Base-by-base conservation (phyloP, 208 protist species). In the Novymonas esmeraldas region DNA sequence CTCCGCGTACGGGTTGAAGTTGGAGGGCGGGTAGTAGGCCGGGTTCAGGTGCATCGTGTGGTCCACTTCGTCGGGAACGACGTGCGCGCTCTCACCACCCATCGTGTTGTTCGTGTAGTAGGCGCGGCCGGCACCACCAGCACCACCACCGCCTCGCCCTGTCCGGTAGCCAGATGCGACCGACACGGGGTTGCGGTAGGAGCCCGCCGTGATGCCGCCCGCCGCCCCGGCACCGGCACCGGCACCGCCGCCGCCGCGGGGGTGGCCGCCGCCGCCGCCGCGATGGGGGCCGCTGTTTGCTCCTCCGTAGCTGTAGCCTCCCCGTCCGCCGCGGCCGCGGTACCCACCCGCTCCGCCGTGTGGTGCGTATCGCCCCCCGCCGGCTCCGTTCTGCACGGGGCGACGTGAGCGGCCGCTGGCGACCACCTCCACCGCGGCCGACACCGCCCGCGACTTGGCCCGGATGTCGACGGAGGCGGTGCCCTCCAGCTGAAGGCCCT, bases 1-100 rank as follows among this genome's bases (percentile, higher is more conserved):
- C 28, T 74, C 52, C 28, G 68, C 68, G 39, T 74, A 74, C 29
- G 68, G 68, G 51, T 74, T 74, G 44, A 74, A 66, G 57, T 73
- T 65, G 24, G 67, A 73, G 57, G 49, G 20, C 28, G 41, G 34
- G 41, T 63, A 49, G 59, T 60, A 66, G 33, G n/a, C 22, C 10
- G 9, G n/a, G 66, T 60, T 64, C 29, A 46, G 42, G 57, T 65
- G 41, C 39, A 22, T 41, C 45, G 31, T 20, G 33, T 16, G 22
- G 26, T 62, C 69, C 69, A 61, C 48, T 34, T 60, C 69, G 18
- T 50, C 41, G 1, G 45, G 24, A 14, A 38, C 48, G 28, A 18
- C 28, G 26, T 58, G 59, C 24, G 33, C 49, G 49, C n/a, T 64
- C 29, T 24, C 44, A 33, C 56, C 48, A 34, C 18, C 31, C 52